phyloP scores from a whole-genome alignment of 1,284 basidiomycete species.

The Cutaneotrichosporon daszewskae region DNA sequence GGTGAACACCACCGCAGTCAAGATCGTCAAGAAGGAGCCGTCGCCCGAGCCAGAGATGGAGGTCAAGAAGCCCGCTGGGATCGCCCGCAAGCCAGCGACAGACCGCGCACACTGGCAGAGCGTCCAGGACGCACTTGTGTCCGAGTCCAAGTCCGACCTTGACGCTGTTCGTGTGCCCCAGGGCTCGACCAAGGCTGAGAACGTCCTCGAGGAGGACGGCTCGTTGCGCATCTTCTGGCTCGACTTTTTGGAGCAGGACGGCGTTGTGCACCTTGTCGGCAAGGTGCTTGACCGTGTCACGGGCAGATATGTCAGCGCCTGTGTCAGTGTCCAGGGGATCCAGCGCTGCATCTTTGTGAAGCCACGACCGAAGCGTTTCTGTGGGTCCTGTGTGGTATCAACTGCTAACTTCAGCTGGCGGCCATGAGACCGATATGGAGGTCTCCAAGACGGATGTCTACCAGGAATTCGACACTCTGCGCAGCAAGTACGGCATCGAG shows the following conservation, averaged over 20 bases:
- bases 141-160: constrained; percentile 43
- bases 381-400: constrained; percentile 44
- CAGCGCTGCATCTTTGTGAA: constrained; percentile 92
- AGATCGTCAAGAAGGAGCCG: constrained; percentile 50
- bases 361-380: constrained; percentile 63
- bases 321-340: constrained; percentile 76
- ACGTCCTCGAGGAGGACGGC: constrained; percentile 62
- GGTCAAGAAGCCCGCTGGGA: constrained; percentile 15
- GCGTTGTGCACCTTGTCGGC: constrained; percentile 71
- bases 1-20: constrained; percentile 46
- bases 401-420: constrained; percentile 46
- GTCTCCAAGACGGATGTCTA: constrained; percentile 68
- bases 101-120: constrained; percentile 65
- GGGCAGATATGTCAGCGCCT: constrained; percentile 73
- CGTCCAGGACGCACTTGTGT: constrained; percentile 56
- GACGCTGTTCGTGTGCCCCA: constrained; percentile 44
- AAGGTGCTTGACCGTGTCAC: constrained; percentile 74
- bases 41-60: constrained; percentile 23
- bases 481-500: constrained; percentile 69
- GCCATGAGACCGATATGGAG: constrained; percentile 68
- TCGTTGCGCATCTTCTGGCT: constrained; percentile 85
- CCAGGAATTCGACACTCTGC: constrained; percentile 74
- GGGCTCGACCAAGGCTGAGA: constrained; percentile 48
- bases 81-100: constrained; percentile 24
- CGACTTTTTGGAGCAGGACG: constrained; percentile 77